phyloP scores from a whole-genome alignment of 1,284 basidiomycete genomes.

The Gomphus bonarii region DNA sequence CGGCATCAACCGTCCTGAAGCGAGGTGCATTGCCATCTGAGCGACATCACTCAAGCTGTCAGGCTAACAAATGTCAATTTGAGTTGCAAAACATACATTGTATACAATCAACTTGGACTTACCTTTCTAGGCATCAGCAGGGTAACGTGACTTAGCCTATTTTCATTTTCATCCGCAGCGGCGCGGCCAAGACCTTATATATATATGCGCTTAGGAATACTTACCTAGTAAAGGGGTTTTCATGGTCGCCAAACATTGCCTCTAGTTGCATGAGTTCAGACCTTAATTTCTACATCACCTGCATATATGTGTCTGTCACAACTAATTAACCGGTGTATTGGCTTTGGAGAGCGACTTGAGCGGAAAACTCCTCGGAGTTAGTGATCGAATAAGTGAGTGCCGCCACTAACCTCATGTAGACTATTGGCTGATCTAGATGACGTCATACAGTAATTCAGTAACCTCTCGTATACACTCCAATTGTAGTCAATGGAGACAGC shows the following conservation, averaged over 20 bases:
- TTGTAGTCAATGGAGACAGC: conserved; percentile 44
- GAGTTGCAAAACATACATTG: too few species aligned
- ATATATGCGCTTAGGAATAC: too few species aligned
- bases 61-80: too few species aligned
- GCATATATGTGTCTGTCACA: conserved; percentile 34
- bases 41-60: too few species aligned
- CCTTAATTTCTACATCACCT: conserved; percentile 19
- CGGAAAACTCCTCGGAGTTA: conserved; percentile 93
- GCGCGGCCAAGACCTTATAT: too few species aligned
- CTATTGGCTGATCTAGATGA: conserved; percentile 55
- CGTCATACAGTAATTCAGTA: conserved; percentile 86
- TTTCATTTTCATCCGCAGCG: too few species aligned
- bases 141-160: too few species aligned
- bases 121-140: too few species aligned
- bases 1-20: too few species aligned
- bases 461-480: neutral
- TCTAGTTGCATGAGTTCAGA: conserved; percentile 26
- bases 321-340: conserved; percentile 91
- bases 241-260: conserved; percentile 48
- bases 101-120: too few species aligned
- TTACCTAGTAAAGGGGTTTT: too few species aligned
- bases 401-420: neutral
- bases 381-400: conserved; percentile 84
- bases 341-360: conserved; percentile 96
- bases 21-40: too few species aligned